Base-by-base conservation (phyloP, 768 basidiomycete species). In the Mycena capillaripes region DNA sequence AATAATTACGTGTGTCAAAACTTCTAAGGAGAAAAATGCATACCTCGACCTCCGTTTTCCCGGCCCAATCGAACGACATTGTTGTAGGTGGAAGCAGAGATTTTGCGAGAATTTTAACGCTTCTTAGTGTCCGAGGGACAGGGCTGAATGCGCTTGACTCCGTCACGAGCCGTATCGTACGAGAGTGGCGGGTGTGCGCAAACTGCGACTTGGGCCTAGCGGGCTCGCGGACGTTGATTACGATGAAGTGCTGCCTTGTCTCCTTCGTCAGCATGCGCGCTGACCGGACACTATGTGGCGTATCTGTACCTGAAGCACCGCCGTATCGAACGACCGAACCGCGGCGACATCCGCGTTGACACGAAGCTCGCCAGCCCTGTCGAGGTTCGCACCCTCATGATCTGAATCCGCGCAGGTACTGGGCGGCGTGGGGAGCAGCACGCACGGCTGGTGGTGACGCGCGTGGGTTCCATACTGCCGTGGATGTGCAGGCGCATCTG, bases 301-400 rank as follows among this genome's bases (percentile, higher is more conserved):
- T n/a, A 55, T 38, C 38, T 58, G 67, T 1, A 56, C 63, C 21
- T 59, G 38, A 25, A 70, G 40, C 23, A 70, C 2, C 10, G 58
- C 70, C n/a, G 70, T 64, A 14, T 71, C 52, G 58, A 71, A 71
- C n/a, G 64, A 60, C 8, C 50, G 64, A 3, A 66, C 64, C n/a
- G n/a, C 29, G n/a, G n/a, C n/a, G 21, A n/a, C 32, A 7, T 32
- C 56, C 0, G 60, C 3, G 11, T n/a, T 21, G 61, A 42, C 50
- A n/a, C 29, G 42, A 3, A 71, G 56, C 38, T 44, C 58, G 32
- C 64, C 70, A 3, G 36, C 30, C 70, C 70, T 66, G 58, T 52
- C 64, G 21, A 70, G 56, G 56, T 56, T 58, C 16, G 63, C 59
- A 14, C n/a, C 8, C 10, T 23, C 34, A 10, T 25, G 44, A 17